Evolutionary conservation across 2,329 filamentous ascomycete genomes (phyloP).

Genomic region (Thielaviopsis cerberus): DNA sequence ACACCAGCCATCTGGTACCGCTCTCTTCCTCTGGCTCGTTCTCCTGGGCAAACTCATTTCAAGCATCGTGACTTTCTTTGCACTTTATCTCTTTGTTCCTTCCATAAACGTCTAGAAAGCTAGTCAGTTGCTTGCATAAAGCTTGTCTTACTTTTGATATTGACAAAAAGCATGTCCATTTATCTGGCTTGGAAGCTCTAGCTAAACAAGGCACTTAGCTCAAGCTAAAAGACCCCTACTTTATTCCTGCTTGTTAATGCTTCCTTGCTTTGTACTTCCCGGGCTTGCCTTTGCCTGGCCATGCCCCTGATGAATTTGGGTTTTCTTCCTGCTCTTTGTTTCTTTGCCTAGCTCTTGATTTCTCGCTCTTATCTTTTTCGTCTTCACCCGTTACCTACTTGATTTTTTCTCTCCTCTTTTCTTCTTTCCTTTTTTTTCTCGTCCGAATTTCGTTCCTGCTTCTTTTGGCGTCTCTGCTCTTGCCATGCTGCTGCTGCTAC

Average conservation of each 20-base stretch:
- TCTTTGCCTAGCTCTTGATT: constrained; percentile 5
- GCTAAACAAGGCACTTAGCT: not conserved
- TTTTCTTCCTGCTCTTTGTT: not conserved
- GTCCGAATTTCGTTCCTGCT: not conserved
- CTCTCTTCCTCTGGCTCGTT: not conserved
- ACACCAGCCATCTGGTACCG: not conserved
- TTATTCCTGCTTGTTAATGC: not conserved
- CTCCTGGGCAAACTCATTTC: not conserved
- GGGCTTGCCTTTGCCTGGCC: not conserved
- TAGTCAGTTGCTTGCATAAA: not conserved
- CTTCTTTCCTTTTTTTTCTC: not conserved
- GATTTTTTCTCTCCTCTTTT: not conserved
- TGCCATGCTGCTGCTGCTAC: not conserved
- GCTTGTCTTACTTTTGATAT: not conserved
- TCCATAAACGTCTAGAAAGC: not conserved
- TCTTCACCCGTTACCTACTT: too few species aligned
- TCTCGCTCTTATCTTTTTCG: constrained; percentile 2
- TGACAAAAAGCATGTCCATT: not conserved
- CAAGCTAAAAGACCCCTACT: not conserved
- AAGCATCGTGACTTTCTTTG: not conserved
- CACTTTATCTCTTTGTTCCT: not conserved
- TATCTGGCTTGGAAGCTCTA: not conserved
- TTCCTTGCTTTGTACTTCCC: not conserved
- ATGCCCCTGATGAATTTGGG: constrained; percentile 1
- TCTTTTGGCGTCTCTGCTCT: not conserved